Conservation (phyloP, 1,284 basidiomycete genomes). For the Rhodotorula sp. region DNA sequence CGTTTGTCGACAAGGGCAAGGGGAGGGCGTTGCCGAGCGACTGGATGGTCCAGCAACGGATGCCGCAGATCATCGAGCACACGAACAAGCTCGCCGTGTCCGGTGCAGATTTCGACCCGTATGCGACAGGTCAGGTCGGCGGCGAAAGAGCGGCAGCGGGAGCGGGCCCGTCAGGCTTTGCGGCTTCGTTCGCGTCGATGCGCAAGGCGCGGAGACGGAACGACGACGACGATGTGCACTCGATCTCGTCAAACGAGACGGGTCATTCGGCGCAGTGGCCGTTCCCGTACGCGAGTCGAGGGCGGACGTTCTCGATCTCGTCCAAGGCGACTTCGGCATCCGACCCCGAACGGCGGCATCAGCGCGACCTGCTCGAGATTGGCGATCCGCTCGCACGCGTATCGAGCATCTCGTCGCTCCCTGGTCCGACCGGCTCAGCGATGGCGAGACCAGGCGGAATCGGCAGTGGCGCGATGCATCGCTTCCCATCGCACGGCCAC, state of each 20-base stretch:
- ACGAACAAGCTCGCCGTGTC: constrained; percentile 35
- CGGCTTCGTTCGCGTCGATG: constrained; percentile 13
- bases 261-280: constrained; percentile 32
- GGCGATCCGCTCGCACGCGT: constrained; percentile 13
- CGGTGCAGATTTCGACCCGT: neutral
- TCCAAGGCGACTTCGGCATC: constrained; percentile 38
- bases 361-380: constrained; percentile 10
- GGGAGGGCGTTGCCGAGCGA: constrained; percentile 28
- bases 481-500: constrained; percentile 14
- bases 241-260: constrained; percentile 43
- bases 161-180: constrained; percentile 2
- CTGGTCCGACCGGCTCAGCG: neutral
- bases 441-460: neutral
- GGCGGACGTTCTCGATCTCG: constrained; percentile 35
- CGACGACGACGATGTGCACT: constrained; percentile 45
- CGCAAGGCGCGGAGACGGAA: constrained; percentile 41
- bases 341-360: constrained; percentile 29
- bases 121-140: neutral
- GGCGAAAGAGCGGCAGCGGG: neutral
- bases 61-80: constrained; percentile 45
- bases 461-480: constrained; percentile 2
- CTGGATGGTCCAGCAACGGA: constrained; percentile 26
- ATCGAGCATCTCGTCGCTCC: constrained; percentile 23
- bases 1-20: constrained; percentile 40
- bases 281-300: constrained; percentile 12